phyloP scores from a whole-genome alignment of 176 grass and related monocot species.

The Avena insularis region DNA sequence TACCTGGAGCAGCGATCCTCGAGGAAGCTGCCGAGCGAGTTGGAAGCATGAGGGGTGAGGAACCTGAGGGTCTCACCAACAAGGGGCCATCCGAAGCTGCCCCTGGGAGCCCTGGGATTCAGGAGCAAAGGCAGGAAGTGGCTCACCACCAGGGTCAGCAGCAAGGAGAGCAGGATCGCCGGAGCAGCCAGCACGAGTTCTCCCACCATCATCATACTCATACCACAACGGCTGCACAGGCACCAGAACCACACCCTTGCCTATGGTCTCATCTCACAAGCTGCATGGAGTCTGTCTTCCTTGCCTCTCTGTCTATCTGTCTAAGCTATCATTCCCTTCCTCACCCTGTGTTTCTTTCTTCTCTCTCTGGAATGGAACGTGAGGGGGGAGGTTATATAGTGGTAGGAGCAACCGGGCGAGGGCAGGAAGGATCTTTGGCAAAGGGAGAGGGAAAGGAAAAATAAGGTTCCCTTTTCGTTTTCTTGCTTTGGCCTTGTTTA shows the following conservation, averaged over 20 bases:
- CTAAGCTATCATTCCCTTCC: conserved; percentile 25
- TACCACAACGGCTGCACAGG: neutral
- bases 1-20: conserved; percentile 82
- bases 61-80: conserved; percentile 81
- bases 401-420: conserved; percentile 34
- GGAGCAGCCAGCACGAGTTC: conserved; percentile 49
- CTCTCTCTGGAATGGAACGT: conserved; percentile 42
- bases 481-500: conserved; percentile 10
- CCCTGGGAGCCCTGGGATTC: conserved; percentile 58
- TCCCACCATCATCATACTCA: conserved; percentile 55
- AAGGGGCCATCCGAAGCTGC: conserved; percentile 87
- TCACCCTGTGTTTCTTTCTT: conserved; percentile 14
- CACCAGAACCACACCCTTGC: neutral
- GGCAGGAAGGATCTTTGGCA: conserved; percentile 54
- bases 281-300: conserved; percentile 19
- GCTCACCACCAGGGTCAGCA: conserved; percentile 54
- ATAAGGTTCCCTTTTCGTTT: conserved; percentile 53
- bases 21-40: conserved; percentile 72
- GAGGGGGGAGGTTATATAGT: conserved; percentile 55
- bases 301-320: conserved; percentile 18
- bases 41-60: conserved; percentile 74
- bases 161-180: conserved; percentile 50
- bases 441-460: conserved; percentile 1
- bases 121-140: conserved; percentile 82
- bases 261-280: conserved; percentile 44